Evolutionary conservation across 371 early-diverging fungal genomes (phyloP).

Genomic region (Apophysomyces elegans): DNA sequence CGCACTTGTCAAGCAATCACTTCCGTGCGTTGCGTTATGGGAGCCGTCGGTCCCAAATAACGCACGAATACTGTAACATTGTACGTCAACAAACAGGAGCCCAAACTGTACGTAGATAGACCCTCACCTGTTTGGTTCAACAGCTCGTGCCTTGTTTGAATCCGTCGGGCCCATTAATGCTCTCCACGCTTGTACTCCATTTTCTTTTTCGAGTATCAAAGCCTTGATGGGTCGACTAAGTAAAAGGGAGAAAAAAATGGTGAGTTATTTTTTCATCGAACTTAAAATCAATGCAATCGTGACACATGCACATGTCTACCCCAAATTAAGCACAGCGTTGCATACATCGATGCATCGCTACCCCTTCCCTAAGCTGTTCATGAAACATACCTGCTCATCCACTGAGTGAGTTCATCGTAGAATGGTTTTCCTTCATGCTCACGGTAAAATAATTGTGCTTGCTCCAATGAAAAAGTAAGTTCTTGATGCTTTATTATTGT

Average conservation of each 20-base stretch:
- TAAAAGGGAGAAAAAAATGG: constrained; percentile 7
- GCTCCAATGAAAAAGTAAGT: constrained; percentile 52
- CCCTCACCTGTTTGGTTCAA: constrained; percentile 55
- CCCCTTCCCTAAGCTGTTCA: constrained; percentile 26
- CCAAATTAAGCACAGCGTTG: constrained; percentile 11
- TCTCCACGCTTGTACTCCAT: constrained; percentile 74
- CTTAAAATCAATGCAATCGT: constrained; percentile 3
- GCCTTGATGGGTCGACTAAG: constrained; percentile 40
- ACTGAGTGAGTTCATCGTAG: constrained; percentile 69
- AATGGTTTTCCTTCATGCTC: constrained; percentile 78
- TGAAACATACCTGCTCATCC: constrained; percentile 71
- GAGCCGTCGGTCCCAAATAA: constrained; percentile 67
- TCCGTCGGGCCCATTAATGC: constrained; percentile 79
- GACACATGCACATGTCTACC: constrained; percentile 11
- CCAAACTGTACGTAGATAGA: not conserved
- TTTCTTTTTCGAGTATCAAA: constrained; percentile 67
- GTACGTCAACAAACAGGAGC: not conserved
- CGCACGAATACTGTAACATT: constrained; percentile 53
- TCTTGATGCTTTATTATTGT: constrained; percentile 63
- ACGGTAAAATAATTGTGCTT: constrained; percentile 68
- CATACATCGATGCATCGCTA: constrained; percentile 21
- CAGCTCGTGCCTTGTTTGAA: constrained; percentile 64
- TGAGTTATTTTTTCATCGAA: constrained; percentile 6
- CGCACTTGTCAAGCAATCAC: constrained; percentile 68
- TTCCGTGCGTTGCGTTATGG: constrained; percentile 79